Evolutionary conservation across 495 filamentous ascomycete species (phyloP).

Genomic region (Aspergillus ostianus): DNA sequence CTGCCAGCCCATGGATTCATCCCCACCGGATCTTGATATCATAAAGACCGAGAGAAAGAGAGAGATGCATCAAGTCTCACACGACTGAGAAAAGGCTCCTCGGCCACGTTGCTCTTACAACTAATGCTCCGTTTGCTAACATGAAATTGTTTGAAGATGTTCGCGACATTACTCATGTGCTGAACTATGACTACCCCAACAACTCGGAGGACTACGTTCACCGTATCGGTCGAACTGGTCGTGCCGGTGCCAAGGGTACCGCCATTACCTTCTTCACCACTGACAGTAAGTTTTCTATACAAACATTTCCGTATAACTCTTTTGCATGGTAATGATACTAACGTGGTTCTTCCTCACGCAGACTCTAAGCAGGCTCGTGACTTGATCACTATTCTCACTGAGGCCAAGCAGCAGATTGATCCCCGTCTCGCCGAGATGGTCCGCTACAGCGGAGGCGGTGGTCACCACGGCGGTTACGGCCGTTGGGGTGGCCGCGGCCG

Average conservation of each 20-base stretch:
- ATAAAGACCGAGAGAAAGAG: slow-evolving; percentile 59
- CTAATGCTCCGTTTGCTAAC: slow-evolving; percentile 72
- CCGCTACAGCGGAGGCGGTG: slow-evolving; percentile 84
- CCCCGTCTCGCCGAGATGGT: slow-evolving; percentile 94
- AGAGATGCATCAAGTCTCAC: slow-evolving; percentile 69
- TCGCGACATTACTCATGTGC: slow-evolving; percentile 98
- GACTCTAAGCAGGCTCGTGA: slow-evolving; percentile 98
- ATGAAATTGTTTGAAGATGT: slow-evolving; percentile 78
- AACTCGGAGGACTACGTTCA: slow-evolving; percentile 99
- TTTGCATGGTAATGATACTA: slow-evolving; percentile 21
- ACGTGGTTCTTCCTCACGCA: slow-evolving; percentile 36
- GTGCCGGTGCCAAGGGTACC: slow-evolving; percentile 84
- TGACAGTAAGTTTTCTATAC: slow-evolving; percentile 72
- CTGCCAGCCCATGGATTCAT: slow-evolving; percentile 53
- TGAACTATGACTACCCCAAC: slow-evolving; percentile 99
- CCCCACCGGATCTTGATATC: slow-evolving; percentile 52
- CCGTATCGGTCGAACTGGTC: slow-evolving; percentile 90
- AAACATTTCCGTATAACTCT: too few relatives aligned
- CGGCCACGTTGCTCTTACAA: slow-evolving; percentile 48
- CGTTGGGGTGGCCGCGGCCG: slow-evolving; percentile 61
- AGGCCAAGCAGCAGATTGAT: slow-evolving; percentile 98
- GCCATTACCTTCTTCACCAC: slow-evolving; percentile 96
- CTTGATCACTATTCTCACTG: slow-evolving; percentile 83
- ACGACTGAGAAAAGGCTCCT: slow-evolving; percentile 58
- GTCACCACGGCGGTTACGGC: slow-evolving; percentile 65